phyloP scores from a whole-genome alignment of 257 asterid genomes.

The Fraxinus anomala region DNA sequence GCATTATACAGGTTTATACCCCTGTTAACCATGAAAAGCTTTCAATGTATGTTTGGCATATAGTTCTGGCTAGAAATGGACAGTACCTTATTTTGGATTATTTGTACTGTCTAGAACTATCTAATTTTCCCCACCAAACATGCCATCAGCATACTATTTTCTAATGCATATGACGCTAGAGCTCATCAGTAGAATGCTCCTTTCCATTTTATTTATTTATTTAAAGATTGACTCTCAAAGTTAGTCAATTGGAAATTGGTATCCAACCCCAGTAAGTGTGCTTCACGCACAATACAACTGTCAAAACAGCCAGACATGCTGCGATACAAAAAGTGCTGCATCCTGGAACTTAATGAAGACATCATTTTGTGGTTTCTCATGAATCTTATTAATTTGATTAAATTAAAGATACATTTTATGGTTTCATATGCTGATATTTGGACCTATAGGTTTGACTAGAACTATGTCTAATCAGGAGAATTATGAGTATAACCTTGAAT shows the following conservation, averaged over 20 bases:
- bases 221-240: too few species aligned
- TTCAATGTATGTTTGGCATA: background rate
- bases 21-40: background rate
- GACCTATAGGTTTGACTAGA: background rate
- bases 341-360: background rate
- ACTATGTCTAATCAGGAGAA: background rate
- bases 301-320: too few species aligned
- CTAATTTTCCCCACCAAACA: too few species aligned
- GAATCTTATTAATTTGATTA: background rate
- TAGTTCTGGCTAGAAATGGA: background rate
- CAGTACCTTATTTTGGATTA: background rate
- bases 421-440: background rate
- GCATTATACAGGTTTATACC: slow-evolving; percentile 74
- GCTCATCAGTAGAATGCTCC: too few species aligned
- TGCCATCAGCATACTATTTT: too few species aligned
- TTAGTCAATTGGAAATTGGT: too few species aligned
- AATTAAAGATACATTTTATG: background rate
- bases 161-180: too few species aligned
- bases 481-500: slow-evolving; percentile 2
- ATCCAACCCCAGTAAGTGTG: too few species aligned
- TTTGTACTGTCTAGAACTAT: too few species aligned
- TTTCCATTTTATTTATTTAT: too few species aligned
- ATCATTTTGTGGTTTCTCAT: background rate
- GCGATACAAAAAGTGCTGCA: too few species aligned
- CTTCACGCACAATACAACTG: too few species aligned